phyloP scores from a whole-genome alignment of 352 stramenopile genomes.

The Pythium inflatum region DNA sequence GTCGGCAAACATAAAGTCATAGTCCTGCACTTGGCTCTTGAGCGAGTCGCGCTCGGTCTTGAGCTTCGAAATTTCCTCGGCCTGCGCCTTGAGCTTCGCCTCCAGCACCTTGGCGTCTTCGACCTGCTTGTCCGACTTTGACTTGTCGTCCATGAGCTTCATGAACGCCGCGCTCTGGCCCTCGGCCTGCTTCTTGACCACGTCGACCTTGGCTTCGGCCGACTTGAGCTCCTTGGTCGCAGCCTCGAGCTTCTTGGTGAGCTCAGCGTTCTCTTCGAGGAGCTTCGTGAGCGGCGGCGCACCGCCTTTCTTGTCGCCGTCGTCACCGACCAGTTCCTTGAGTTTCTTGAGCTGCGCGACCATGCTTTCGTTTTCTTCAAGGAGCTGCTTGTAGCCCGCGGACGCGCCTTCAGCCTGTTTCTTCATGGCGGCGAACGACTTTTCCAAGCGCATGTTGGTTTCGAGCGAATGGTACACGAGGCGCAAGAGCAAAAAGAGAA shows the following conservation, averaged over 20 bases:
- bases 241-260: constrained; percentile 47
- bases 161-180: constrained; percentile 77
- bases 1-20: constrained; percentile 90
- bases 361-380: constrained; percentile 72
- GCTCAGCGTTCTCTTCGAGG: constrained; percentile 63
- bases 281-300: constrained; percentile 59
- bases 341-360: constrained; percentile 76
- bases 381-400: constrained; percentile 62
- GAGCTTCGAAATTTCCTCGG: constrained; percentile 52
- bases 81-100: constrained; percentile 48
- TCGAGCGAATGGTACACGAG: constrained; percentile 76
- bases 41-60: constrained; percentile 68
- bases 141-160: constrained; percentile 85
- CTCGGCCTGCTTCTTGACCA: constrained; percentile 80
- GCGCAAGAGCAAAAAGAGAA: constrained; percentile 80
- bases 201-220: constrained; percentile 51
- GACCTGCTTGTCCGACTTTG: constrained; percentile 53
- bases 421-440: constrained; percentile 71
- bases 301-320: constrained; percentile 44
- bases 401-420: constrained; percentile 77
- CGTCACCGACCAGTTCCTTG: constrained; percentile 47
- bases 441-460: constrained; percentile 73
- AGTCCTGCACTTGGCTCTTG: constrained; percentile 84
- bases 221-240: constrained; percentile 46
- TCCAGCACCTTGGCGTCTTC: constrained; percentile 48